Base-by-base conservation (phyloP, 73 alveolate species). In the Paramecium octaurelia region DNA sequence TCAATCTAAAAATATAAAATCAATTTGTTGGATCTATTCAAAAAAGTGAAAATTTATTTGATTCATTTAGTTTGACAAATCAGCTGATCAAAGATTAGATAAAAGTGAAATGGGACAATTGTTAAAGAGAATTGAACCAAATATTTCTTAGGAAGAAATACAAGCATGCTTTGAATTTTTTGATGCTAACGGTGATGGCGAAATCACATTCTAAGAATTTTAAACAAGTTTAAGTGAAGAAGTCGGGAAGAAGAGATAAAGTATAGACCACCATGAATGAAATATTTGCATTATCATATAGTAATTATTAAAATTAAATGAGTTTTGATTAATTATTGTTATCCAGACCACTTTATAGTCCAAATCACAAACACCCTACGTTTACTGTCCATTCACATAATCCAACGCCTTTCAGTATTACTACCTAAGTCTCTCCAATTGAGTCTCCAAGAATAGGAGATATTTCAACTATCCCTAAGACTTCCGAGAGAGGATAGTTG, bases 41-140 rank as follows among this genome's bases (percentile, higher is more conserved):
- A 83, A 44, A 89, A 80, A 48, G 91, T 80, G 18, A 80, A 18
- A 21, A 24, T 20, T 21, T 38, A 44, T 80, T 18, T 9, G 12
- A 7, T 7, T 44, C 0, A 54, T 6, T 80, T 44, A 89, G 84
- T 89, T 58, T 70, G 94, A 89, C 40, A 89, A 71, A 44, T 89
- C 94, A 3, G 57, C 86, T n/a, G 94, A 89, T 89, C 20, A 89
- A 68, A 54, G 58, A 27, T 71, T 89, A 46, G 94, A 89, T 64
- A 54, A 58, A 9, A 35, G 50, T 23, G 94, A 89, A 31, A 70
- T 89, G 85, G 86, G 92, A 71, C 24, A 34, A 57, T 70, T 89
- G 21, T 43, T 89, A 44, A 89, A 71, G 57, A 89, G 88, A 29
- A 83, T 89, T 43, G 94, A 89, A 35, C 85, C 94, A 9, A 42